A percentile compares a stretch with the other conserved stretches of the same genome.
Evolutionary conservation across 352 stramenopile genomes (phyloP).

Genomic region (Pythium rhizo-oryzae): DNA sequence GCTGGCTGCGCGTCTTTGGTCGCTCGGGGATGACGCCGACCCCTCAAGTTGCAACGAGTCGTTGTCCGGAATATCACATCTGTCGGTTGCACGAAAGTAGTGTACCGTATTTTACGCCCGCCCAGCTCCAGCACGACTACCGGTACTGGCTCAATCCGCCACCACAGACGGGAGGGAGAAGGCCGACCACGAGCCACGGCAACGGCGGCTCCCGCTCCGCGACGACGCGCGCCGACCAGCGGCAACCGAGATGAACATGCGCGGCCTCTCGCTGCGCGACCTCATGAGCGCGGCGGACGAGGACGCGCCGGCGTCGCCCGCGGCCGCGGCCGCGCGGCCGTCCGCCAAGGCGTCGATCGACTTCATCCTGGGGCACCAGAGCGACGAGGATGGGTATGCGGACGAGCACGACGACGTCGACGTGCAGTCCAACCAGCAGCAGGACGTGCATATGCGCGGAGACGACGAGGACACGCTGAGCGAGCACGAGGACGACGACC

Average conservation of each 20-base stretch:
- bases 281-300: conserved; percentile 29
- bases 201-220: no score
- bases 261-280: conserved; percentile 30
- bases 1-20: conserved; percentile 18
- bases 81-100: conserved; percentile 17
- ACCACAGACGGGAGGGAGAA: background rate
- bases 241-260: conserved; percentile 9
- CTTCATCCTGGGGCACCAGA: conserved; percentile 27
- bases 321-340: background rate
- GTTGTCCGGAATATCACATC: conserved; percentile 4
- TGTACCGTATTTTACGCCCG: conserved; percentile 15
- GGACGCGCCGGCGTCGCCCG: background rate
- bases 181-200: no score
- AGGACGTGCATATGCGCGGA: conserved; percentile 14
- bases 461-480: conserved; percentile 22
- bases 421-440: background rate
- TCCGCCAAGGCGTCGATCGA: conserved; percentile 25
- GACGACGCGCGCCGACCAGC: no score
- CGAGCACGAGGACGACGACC: conserved; percentile 15
- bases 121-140: conserved; percentile 7
- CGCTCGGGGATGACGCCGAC: background rate
- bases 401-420: background rate
- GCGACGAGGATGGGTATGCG: conserved; percentile 13
- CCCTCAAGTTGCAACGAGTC: conserved; percentile 23
- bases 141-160: conserved; percentile 18